Evolutionary conservation across 2,329 filamentous ascomycete genomes (phyloP).

Genomic region (Fusarium graminum): DNA sequence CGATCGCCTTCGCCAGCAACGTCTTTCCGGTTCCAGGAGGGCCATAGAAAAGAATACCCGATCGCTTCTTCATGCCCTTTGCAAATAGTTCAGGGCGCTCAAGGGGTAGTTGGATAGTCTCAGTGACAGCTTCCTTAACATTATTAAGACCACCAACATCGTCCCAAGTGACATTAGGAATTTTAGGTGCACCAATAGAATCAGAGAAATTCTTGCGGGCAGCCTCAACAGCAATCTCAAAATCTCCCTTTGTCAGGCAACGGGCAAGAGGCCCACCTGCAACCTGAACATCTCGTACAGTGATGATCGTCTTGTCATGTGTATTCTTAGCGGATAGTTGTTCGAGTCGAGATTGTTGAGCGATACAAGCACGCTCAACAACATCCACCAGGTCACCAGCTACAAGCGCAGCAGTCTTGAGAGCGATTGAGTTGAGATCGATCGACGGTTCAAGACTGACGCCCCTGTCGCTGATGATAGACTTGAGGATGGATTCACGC

Average conservation of each 20-base stretch:
- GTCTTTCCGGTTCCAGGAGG: slow-evolving; percentile 94
- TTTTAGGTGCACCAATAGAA: slow-evolving; percentile 96
- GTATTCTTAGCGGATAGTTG: slow-evolving; percentile 69
- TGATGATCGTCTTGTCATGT: slow-evolving; percentile 61
- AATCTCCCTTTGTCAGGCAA: slow-evolving; percentile 84
- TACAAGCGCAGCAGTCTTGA: slow-evolving; percentile 96
- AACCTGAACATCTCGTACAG: slow-evolving; percentile 85
- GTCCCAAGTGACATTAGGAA: slow-evolving; percentile 95
- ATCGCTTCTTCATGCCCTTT: slow-evolving; percentile 98
- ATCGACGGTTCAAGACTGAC: slow-evolving; percentile 85
- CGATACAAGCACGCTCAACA: slow-evolving; percentile 87
- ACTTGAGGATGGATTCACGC: slow-evolving; percentile 85
- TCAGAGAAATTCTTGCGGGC: slow-evolving; percentile 98
- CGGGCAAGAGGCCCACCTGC: slow-evolving; percentile 84
- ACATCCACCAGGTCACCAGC: slow-evolving; percentile 96
- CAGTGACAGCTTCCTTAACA: slow-evolving; percentile 96
- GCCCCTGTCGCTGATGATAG: slow-evolving; percentile 80
- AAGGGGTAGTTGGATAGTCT: slow-evolving; percentile 94
- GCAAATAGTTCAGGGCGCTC: slow-evolving; percentile 94
- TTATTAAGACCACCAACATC: slow-evolving; percentile 94
- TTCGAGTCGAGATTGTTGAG: slow-evolving; percentile 81
- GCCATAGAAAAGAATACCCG: slow-evolving; percentile 91
- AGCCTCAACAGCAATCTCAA: slow-evolving; percentile 93
- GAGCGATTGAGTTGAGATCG: slow-evolving; percentile 84
- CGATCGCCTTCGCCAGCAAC: slow-evolving; percentile 91